These are phyloP conservation scores for Physaria fendleri DNA, from an alignment of 345 rosid species.

Conservation along the genomic window DNA sequence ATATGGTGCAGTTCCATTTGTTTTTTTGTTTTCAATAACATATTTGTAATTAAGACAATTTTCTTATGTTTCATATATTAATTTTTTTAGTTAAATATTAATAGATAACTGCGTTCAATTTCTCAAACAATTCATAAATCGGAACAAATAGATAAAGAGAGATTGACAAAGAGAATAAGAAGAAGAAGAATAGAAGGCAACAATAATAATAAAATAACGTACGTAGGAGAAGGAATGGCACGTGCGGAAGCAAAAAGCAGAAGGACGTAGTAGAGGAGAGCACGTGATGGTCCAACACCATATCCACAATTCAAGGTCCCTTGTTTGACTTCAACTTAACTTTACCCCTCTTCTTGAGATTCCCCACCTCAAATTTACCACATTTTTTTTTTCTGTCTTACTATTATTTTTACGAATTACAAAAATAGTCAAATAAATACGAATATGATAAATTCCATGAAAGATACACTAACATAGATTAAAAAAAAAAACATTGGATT, in stretches of 20 bases:
- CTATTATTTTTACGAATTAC: neutral
- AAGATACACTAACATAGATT: slow-evolving; percentile 13
- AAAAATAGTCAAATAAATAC: neutral
- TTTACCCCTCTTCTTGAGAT: slow-evolving; percentile 18
- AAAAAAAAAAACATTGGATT: slow-evolving; percentile 27
- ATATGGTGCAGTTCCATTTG: neutral
- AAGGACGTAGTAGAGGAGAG: slow-evolving; percentile 27
- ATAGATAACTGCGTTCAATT: neutral
- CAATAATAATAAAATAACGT: neutral
- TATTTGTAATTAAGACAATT: neutral
- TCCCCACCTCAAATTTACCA: neutral
- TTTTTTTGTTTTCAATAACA: neutral
- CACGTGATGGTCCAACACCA: slow-evolving; percentile 36
- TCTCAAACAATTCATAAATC: too few species aligned
- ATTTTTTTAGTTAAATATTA: neutral
- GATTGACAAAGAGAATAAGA: slow-evolving; percentile 10
- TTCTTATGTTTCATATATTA: neutral
- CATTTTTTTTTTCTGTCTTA: neutral
- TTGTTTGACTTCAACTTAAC: slow-evolving; percentile 41
- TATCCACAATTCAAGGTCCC: slow-evolving; percentile 34
- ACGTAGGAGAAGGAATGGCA: slow-evolving; percentile 19
- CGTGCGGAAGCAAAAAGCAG: slow-evolving; percentile 31
- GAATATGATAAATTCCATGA: slow-evolving; percentile 4
- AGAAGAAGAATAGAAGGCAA: neutral
- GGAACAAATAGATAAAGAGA: neutral